A percentile compares a stretch with the other conserved stretches of the same genome.
phyloP scores from a whole-genome alignment of 768 basidiomycete genomes.

The Lactarius vividus region DNA sequence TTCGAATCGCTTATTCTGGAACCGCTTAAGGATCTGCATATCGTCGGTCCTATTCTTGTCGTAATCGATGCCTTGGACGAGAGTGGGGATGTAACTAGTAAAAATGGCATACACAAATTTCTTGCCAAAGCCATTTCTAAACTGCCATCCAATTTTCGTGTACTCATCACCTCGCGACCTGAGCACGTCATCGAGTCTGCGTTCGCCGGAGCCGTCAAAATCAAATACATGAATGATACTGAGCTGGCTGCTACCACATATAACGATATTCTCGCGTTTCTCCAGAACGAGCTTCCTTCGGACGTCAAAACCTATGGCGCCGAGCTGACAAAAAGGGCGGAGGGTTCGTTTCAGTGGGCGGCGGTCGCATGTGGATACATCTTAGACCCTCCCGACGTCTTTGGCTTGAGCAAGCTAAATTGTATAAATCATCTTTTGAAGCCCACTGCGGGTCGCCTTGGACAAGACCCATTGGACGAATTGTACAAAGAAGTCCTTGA shows the following conservation, averaged over 20 bases:
- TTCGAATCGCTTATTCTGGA: not conserved
- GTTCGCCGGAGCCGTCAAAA: not conserved
- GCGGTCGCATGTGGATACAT: not conserved
- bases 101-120: not conserved
- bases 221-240: not conserved
- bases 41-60: not conserved
- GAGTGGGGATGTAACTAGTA: not conserved
- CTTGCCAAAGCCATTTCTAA: not conserved
- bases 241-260: not conserved
- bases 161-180: not conserved
- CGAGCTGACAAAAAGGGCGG: not conserved
- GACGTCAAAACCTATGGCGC: not conserved
- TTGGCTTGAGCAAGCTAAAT: not conserved
- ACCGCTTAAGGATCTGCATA: not conserved
- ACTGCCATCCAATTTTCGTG: not conserved
- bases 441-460: too few relatives aligned
- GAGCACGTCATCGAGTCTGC: not conserved
- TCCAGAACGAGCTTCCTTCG: not conserved
- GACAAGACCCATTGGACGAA: not conserved
- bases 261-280: not conserved
- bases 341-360: constrained; percentile 6
- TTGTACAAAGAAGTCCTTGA: not conserved
- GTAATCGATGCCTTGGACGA: constrained; percentile 1
- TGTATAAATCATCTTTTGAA: not conserved
- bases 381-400: not conserved